Base-by-base conservation (phyloP, 306 rosid genomes). In the Cicer yamashitae region DNA sequence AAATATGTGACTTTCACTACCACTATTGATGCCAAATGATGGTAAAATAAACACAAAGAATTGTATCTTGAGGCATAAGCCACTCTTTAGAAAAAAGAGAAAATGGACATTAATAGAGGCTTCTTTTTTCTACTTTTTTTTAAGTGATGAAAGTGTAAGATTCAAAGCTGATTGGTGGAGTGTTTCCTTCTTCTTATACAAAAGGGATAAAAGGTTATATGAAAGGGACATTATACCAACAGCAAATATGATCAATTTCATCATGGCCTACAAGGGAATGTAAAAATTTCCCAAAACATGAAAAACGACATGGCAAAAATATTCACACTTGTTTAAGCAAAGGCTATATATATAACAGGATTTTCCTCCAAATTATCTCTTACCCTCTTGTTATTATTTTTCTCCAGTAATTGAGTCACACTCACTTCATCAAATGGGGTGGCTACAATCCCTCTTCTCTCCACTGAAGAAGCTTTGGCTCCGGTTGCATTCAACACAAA, bases 381-480 rank as follows among this genome's bases (percentile, higher is more conserved):
- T 72, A 41, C 15, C 45, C 39, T 60, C 67, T 83, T 41, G 45
- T 78, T 7, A n/a, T 7, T 25, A 44, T 48, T 79, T 75, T 76
- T n/a, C 82, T 54, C 68, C 61, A 30, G 38, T 71, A 66, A 83
- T 80, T 85, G 90, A 83, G 69, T 73, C 77, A 77, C 83, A 68
- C 74, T 82, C 73, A 71, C 74, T 77, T 79, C 85, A 77, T 75
- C 86, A 79, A 86, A 93, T 93, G 96, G 91, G 98, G 86, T 91
- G 93, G 96, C 88, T 91, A 12, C 96, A 88, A 77, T 88, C 96
- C 84, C 80, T 93, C 81, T 10, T 91, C 86, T 89, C 96, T 81
- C 96, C 93, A 18, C 71, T 91, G 79, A 89, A 89, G 91, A 93
- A 93, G 88, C 74, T 91, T 17, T 91, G 96, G 93, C 59, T 89